Evolutionary conservation across 108 stramenopile species (phyloP), one percentile per base, ranked within the genome.

Genomic region (Chaetoceros muelleri): DNA sequence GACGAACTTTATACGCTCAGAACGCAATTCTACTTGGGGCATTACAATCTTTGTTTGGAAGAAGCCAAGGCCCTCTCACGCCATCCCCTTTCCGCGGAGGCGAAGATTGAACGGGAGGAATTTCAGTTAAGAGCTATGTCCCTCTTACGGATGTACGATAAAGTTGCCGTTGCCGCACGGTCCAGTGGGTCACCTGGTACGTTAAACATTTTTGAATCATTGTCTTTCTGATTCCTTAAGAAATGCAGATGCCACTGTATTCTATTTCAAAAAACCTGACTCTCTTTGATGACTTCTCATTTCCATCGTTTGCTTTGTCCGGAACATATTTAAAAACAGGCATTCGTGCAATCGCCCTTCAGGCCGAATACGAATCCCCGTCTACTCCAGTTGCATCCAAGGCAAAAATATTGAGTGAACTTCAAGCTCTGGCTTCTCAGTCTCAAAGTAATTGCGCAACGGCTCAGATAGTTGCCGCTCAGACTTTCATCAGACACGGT

Each of bases 1-100:
- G 98, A 99, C 71, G 98, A 99, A 61, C 87, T 99, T 53, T 99
- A 94, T 91, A 97, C 98, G 46, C 73, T 99, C 44, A 83, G 98
- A 45, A 95, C 94, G 81, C 93, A 91, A 57, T 99, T 79, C 76
- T 96, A 92, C 92, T 70, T 99, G 52, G 98, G 96, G 22, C 94
- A 93, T 78, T 99, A 94, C 70, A 65, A 82, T 52, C 65, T 93
- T 53, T 76, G 82, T 30, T 69, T 94, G 57, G 89, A 84, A 30
- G 93, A 93, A 70, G 92, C 76, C 50, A 74, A 77, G 57, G 61
- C 72, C 20, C 72, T 92, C 28, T 68, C 72, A 52, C 73, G 86
- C 44, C 73, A 85, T 3, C 86, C 87, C 19, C 82, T 88, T 88
- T 74, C 73, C 26, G 74, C 84, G 17, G 69, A 67, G 28, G 68